Percentiles rank a stretch among this genome's conserved stretches.
phyloP scores from a whole-genome alignment of 441 rosid genomes.

The Eugenia klotzschiana region DNA sequence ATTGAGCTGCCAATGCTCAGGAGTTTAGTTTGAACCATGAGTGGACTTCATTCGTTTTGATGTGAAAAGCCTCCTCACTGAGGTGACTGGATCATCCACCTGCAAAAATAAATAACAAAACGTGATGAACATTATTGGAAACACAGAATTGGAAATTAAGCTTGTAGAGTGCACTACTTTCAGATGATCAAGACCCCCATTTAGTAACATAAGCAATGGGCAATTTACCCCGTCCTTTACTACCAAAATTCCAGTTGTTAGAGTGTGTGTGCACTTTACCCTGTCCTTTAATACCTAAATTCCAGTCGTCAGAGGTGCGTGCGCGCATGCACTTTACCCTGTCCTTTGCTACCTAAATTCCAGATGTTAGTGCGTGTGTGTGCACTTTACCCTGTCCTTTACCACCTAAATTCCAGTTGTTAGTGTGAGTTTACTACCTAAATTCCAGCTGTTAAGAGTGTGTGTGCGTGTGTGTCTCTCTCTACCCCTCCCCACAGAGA shows the following conservation, averaged over 20 bases:
- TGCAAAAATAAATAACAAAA: slow-evolving; percentile 8
- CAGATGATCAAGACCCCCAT: neutral
- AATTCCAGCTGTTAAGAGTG: neutral
- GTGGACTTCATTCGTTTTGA: slow-evolving; percentile 34
- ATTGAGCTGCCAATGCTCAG: neutral
- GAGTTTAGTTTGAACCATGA: slow-evolving; percentile 11
- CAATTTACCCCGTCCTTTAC: neutral
- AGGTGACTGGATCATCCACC: slow-evolving; percentile 81
- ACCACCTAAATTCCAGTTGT: too few relatives aligned
- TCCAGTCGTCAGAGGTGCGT: too few relatives aligned
- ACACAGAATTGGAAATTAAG: neutral
- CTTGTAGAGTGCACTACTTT: neutral
- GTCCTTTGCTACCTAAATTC: too few relatives aligned
- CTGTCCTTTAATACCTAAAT: too few relatives aligned
- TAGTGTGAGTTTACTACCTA: too few relatives aligned
- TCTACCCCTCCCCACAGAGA: neutral
- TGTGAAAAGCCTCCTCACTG: slow-evolving; percentile 63
- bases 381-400: too few relatives aligned
- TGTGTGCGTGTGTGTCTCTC: too few relatives aligned
- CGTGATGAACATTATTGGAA: neutral
- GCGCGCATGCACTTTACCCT: too few relatives aligned
- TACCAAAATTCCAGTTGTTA: neutral
- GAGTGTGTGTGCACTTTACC: too few relatives aligned
- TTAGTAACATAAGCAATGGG: neutral
- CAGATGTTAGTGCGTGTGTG: too few relatives aligned